Evolutionary conservation across 2,329 filamentous ascomycete species (phyloP).

Genomic region (Aspergillus intermedius): DNA sequence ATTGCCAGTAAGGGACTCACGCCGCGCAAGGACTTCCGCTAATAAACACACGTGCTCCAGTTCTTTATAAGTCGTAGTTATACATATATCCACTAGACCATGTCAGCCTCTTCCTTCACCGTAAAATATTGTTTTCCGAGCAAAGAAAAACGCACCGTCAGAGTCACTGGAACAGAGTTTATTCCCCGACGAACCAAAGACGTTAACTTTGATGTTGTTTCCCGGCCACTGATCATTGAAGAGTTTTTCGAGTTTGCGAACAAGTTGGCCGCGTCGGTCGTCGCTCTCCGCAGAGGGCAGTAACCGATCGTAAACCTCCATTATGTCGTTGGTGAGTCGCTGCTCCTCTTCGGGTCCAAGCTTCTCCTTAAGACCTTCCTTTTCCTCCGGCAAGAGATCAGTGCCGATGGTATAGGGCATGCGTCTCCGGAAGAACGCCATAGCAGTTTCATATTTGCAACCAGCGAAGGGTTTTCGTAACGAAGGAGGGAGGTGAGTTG

Average conservation of each 20-base stretch:
- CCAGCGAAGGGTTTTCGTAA: constrained; percentile 59
- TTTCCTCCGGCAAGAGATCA: constrained; percentile 66
- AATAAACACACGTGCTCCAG: constrained; percentile 86
- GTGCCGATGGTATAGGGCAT: constrained; percentile 90
- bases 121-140: neutral
- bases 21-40: constrained; percentile 74
- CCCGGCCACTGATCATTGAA: constrained; percentile 90
- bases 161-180: constrained; percentile 90
- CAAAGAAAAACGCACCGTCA: constrained; percentile 59
- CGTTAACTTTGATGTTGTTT: constrained; percentile 78
- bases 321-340: constrained; percentile 74
- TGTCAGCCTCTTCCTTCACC: neutral
- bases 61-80: constrained; percentile 82
- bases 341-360: constrained; percentile 66
- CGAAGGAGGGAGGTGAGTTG: constrained; percentile 66
- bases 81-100: constrained; percentile 82
- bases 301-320: constrained; percentile 76
- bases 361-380: constrained; percentile 61
- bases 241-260: constrained; percentile 80
- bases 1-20: constrained; percentile 51
- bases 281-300: constrained; percentile 76
- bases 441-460: constrained; percentile 85
- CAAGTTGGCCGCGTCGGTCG: constrained; percentile 64
- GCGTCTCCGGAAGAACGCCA: constrained; percentile 71
- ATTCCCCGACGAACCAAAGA: constrained; percentile 98